Evolutionary conservation across 805 yeast species (phyloP).

Genomic region (Schizosaccharomyces japonicus): DNA sequence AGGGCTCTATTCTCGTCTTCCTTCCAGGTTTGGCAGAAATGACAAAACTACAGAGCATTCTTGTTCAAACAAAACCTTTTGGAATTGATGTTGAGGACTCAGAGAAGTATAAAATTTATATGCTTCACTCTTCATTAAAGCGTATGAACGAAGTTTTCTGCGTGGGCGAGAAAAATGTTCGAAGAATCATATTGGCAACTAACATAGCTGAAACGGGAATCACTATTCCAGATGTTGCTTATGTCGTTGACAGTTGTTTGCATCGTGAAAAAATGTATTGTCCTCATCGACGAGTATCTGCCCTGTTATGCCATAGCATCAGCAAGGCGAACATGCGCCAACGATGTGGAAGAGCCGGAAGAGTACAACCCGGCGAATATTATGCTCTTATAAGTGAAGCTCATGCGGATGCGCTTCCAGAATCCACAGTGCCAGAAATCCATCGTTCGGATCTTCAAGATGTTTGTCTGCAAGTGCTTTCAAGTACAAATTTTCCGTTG

Average conservation of each 20-base stretch:
- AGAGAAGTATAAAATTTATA: slow-evolving; percentile 18
- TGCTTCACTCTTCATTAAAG: slow-evolving; percentile 73
- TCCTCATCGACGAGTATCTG: slow-evolving; percentile 42
- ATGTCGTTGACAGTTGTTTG: slow-evolving; percentile 77
- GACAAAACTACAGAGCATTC: slow-evolving; percentile 59
- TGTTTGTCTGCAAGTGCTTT: slow-evolving; percentile 68
- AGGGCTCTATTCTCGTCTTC: slow-evolving; percentile 74
- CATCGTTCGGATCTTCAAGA: slow-evolving; percentile 62
- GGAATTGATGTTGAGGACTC: no score
- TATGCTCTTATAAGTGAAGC: slow-evolving; percentile 53
- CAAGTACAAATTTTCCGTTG: slow-evolving; percentile 63
- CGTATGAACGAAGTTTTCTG: slow-evolving; percentile 72
- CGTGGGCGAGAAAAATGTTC: slow-evolving; percentile 33
- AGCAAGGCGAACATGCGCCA: slow-evolving; percentile 88
- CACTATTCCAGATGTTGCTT: slow-evolving; percentile 81
- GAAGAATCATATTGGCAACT: slow-evolving; percentile 78
- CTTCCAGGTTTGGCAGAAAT: slow-evolving; percentile 95
- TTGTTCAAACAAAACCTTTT: slow-evolving; percentile 20
- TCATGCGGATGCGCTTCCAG: slow-evolving; percentile 31
- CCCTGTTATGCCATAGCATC: slow-evolving; percentile 72
- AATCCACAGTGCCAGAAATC: slow-evolving; percentile 78
- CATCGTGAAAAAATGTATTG: slow-evolving; percentile 42
- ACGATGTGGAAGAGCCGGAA: slow-evolving; percentile 96
- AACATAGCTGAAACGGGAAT: slow-evolving; percentile 95
- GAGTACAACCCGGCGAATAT: slow-evolving; percentile 80